Base-by-base conservation (phyloP, 805 yeast species). In the Metschnikowia gelsemii region DNA sequence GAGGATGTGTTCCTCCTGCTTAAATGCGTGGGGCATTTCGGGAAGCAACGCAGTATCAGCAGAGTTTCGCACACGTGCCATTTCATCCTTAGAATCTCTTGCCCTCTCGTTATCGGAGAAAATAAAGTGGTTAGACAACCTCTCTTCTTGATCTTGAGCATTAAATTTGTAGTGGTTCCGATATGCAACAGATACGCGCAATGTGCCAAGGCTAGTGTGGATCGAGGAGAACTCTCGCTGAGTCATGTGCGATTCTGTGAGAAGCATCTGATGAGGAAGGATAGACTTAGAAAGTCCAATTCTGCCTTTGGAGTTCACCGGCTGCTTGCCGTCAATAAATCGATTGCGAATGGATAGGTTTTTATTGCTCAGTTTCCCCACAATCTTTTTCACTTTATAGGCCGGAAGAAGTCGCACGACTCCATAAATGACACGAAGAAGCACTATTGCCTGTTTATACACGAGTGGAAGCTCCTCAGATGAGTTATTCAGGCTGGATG, bases 281-380 rank as follows among this genome's bases (percentile, higher is more conserved):
- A 83, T 73, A 3, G 82, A 67, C 58, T 84, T 84, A 47, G 91
- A 82, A 40, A 91, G 70, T 0, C 97, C 97, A 18, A 89, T 76
- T 47, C 97, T 68, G 2, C 96, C 96, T 57, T 81, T 82, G 1
- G 95, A 83, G 8, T 81, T 71, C 21, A 90, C 85, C 0, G 93
- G 84, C 50, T 79, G 78, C 12, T 82, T 76, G 0, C 96, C 96
- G 58, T 89, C 90, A 23, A 86, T 56, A 0, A 85, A 62, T 40
- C 87, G 72, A 35, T 83, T 76, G 5, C 80, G 78, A 1, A 90
- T 62, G 31, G 61, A 61, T 41, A 82, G 59, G 38, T 47, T 53
- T 21, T 50, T 45, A 32, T 49, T 49, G 12, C 49, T 31, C 38
- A 42, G 54, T 32, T 54, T 50, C 5, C 48, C 45, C 26, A 64